phyloP scores from a whole-genome alignment of 352 stramenopile species.

The Aphanomyces cochlioides region DNA sequence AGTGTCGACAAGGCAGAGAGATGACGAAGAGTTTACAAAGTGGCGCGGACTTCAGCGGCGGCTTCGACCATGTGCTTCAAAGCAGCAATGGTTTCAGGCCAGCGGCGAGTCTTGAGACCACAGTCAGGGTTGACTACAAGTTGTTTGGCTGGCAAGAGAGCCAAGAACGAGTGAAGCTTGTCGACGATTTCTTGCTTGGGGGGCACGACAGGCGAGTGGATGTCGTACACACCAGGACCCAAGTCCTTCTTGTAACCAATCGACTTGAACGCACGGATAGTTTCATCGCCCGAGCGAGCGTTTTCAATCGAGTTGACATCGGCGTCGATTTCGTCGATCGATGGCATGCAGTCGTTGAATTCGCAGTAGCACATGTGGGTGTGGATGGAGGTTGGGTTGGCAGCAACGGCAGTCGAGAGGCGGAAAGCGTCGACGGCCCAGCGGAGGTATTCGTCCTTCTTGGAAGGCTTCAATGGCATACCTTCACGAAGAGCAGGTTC shows the following conservation, averaged over 20 bases:
- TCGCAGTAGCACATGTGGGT: conserved; percentile 97
- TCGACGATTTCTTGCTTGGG: conserved; percentile 80
- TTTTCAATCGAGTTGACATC: conserved; percentile 96
- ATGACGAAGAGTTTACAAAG: conserved; percentile 16
- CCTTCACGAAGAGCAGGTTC: conserved; percentile 90
- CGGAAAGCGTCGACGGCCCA: conserved; percentile 85
- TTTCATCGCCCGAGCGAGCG: conserved; percentile 86
- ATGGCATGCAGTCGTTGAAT: conserved; percentile 91
- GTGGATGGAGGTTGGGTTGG: conserved; percentile 90
- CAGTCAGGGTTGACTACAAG: conserved; percentile 91
- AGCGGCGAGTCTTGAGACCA: conserved; percentile 91
- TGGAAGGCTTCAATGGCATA: conserved; percentile 82
- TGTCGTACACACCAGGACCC: conserved; percentile 91
- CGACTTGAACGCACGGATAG: conserved; percentile 82
- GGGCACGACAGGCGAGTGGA: conserved; percentile 92
- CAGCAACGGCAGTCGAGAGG: conserved; percentile 78
- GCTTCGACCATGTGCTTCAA: conserved; percentile 88
- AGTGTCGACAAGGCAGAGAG: neutral
- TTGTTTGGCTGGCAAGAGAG: conserved; percentile 66
- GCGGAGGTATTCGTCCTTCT: conserved; percentile 80
- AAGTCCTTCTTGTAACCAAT: conserved; percentile 90
- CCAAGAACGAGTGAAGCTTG: conserved; percentile 85
- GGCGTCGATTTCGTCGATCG: conserved; percentile 89
- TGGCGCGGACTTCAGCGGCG: conserved; percentile 61
- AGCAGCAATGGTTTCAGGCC: conserved; percentile 86